These are phyloP conservation scores for Trifolium pratense DNA, from an alignment of 306 rosid genomes.

Conservation along the genomic window DNA sequence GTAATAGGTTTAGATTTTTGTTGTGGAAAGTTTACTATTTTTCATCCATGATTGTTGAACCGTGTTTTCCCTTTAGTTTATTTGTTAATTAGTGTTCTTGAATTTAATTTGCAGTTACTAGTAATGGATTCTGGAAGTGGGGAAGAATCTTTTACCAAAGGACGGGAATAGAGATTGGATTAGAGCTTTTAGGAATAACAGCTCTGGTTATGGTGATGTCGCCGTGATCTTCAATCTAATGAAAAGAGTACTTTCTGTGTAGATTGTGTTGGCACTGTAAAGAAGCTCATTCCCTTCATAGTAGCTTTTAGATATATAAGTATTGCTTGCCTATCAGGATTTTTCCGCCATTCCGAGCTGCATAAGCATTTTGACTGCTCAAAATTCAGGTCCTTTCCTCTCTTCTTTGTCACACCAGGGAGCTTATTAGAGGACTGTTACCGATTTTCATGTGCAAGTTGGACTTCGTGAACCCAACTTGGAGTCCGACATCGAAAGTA, in stretches of 20 bases:
- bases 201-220: slow-evolving; percentile 70
- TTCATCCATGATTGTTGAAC: slow-evolving; percentile 35
- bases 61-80: neutral
- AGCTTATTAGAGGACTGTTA: too few species aligned
- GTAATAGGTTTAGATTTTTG: slow-evolving; percentile 31
- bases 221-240: slow-evolving; percentile 59
- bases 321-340: slow-evolving; percentile 78
- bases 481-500: too few species aligned
- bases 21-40: neutral
- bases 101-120: slow-evolving; percentile 13
- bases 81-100: slow-evolving; percentile 18
- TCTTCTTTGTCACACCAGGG: slow-evolving; percentile 48
- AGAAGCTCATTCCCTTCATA: slow-evolving; percentile 67
- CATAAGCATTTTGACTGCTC: slow-evolving; percentile 81
- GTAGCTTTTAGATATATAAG: slow-evolving; percentile 75
- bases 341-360: slow-evolving; percentile 72
- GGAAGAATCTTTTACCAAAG: slow-evolving; percentile 46
- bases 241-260: slow-evolving; percentile 77
- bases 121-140: slow-evolving; percentile 55
- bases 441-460: too few species aligned
- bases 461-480: too few species aligned
- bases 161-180: slow-evolving; percentile 69
- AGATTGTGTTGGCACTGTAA: slow-evolving; percentile 77
- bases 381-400: slow-evolving; percentile 59
- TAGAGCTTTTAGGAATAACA: slow-evolving; percentile 53